Percentiles rank a stretch among this genome's conserved stretches.
phyloP scores from a whole-genome alignment of 2,329 filamentous ascomycete genomes.

The Microcera coccophila region DNA sequence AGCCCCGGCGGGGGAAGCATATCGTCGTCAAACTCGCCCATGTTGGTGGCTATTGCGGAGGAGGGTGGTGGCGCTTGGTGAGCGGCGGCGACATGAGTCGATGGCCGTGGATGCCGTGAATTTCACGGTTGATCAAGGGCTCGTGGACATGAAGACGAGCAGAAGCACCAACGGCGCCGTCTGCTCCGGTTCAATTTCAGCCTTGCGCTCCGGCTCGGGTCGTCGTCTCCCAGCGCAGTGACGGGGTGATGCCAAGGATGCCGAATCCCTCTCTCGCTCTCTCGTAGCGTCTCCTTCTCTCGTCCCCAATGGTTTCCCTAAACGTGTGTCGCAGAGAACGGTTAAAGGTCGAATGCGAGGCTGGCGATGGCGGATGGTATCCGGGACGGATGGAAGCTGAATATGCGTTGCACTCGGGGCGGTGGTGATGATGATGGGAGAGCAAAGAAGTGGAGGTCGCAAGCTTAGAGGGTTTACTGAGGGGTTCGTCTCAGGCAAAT shows the following conservation, averaged over 20 bases:
- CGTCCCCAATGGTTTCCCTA: no score
- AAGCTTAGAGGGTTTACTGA: background rate
- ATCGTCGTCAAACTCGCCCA: conserved; percentile 33
- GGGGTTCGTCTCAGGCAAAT: background rate
- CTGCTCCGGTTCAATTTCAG: background rate
- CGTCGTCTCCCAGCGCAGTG: no score
- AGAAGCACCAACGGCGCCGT: background rate
- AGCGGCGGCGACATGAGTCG: conserved; percentile 27
- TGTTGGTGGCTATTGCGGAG: conserved; percentile 23
- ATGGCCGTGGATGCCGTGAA: background rate
- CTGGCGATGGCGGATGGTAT: no score
- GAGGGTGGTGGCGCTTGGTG: conserved; percentile 19
- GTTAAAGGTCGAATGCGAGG: no score
- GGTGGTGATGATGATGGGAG: background rate
- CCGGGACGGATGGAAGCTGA: no score
- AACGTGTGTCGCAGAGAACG: no score
- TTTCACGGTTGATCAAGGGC: background rate
- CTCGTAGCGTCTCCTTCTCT: no score
- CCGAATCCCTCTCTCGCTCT: background rate
- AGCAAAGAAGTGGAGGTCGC: background rate
- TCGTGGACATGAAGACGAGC: background rate
- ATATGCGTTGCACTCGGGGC: no score
- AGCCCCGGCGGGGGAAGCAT: conserved; percentile 41
- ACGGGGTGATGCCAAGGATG: no score
- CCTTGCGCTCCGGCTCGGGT: no score